Conservation (phyloP, 2,329 filamentous ascomycete species). For the Xylariaceae sp. region DNA sequence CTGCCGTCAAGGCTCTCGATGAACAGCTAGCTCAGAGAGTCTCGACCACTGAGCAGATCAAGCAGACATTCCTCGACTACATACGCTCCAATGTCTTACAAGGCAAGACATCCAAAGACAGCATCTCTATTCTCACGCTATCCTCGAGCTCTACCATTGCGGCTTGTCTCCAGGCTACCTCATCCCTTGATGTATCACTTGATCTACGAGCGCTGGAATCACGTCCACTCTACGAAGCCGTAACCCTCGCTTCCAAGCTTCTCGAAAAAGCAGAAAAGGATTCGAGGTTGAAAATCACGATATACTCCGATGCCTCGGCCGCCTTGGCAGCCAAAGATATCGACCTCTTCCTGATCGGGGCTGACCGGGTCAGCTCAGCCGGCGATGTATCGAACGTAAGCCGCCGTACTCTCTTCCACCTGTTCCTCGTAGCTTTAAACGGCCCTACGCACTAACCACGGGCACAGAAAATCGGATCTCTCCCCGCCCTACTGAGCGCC, state of each 20-base stretch:
- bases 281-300: conserved; percentile 32
- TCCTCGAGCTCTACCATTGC: conserved; percentile 59
- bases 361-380: conserved; percentile 52
- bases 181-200: conserved; percentile 33
- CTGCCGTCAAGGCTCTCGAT: conserved; percentile 22
- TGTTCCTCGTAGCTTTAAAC: not conserved
- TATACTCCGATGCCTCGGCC: conserved; percentile 57
- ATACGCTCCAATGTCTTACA: conserved; percentile 23
- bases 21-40: conserved; percentile 18
- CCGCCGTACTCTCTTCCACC: not conserved
- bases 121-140: conserved; percentile 51
- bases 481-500: conserved; percentile 52
- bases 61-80: conserved; percentile 31
- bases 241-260: conserved; percentile 45
- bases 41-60: conserved; percentile 27
- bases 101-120: conserved; percentile 8
- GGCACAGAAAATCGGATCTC: conserved; percentile 56
- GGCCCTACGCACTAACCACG: not conserved
- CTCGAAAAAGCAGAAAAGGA: conserved; percentile 14
- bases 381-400: conserved; percentile 56
- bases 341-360: conserved; percentile 57
- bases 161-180: conserved; percentile 40
- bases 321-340: conserved; percentile 46
- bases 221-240: conserved; percentile 60
- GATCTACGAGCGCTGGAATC: conserved; percentile 61